Percentiles rank a stretch among this genome's conserved stretches.
Evolutionary conservation across 2,329 filamentous ascomycete species (phyloP).

Genomic region (Parafenestella ontariensis): DNA sequence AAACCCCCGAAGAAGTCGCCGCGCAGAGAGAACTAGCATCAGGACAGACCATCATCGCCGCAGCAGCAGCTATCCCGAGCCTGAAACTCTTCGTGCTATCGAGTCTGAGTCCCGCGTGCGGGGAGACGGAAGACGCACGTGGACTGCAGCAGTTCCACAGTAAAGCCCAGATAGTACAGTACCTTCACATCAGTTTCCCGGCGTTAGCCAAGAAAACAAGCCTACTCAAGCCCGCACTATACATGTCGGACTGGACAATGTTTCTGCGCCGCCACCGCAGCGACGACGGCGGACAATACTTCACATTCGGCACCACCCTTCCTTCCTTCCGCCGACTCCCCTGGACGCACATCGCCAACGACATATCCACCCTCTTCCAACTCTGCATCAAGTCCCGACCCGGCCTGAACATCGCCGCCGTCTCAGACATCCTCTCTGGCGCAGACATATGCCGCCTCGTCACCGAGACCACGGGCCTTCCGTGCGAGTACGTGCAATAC

Average conservation of each 20-base stretch:
- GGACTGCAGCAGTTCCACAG: neutral
- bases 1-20: neutral
- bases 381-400: neutral
- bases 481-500: neutral
- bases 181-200: neutral
- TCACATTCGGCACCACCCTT: neutral
- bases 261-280: neutral
- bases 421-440: neutral
- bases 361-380: neutral
- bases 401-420: neutral
- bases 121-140: neutral
- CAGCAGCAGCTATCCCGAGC: neutral
- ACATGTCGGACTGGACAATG: neutral
- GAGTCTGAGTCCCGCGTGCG: neutral
- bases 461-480: neutral
- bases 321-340: neutral
- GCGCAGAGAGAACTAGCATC: neutral
- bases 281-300: neutral
- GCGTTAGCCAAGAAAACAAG: neutral
- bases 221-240: neutral
- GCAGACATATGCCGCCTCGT: neutral
- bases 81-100: neutral
- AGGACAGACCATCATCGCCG: neutral
- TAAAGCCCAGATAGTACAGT: neutral
- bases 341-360: neutral